Base-by-base conservation (phyloP, 2,329 filamentous ascomycete species). In the Escovopsis sp. region DNA sequence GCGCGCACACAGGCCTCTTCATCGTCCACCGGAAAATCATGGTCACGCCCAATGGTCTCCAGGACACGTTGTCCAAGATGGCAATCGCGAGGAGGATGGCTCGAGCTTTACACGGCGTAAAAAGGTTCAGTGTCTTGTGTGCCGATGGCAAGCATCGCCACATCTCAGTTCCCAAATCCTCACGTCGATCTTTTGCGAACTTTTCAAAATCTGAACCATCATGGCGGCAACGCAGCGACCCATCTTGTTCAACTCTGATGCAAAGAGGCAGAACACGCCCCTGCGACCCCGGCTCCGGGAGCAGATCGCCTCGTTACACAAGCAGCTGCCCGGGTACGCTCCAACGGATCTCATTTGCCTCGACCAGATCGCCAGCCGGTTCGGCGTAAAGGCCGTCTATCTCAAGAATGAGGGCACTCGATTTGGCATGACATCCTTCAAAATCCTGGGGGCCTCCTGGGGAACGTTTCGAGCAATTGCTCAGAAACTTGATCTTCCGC, bases 381-480 rank as follows among this genome's bases (percentile, higher is more conserved):
- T 85, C 0, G 68, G 68, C 0, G 56, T 83, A 10, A 54, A 56
- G 1, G 57, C 63, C 5, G 61, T 87, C 4, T 64, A 76, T 27
- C 48, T 86, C 42, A 88, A 88, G 48, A 72, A 86, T 45, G 81
- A 88, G 52, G 74, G 70, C 19, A 61, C 57, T 35, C 68, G 81
- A 5, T 71, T 84, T 27, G 75, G 76, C 0, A 62, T 87, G 2
- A 78, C 79, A 0, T 69, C 80, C 0, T 88, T 87, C 3, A 90
- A 90, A 54, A 81, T 87, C 31, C 66, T 87, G 0, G 83, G 82
- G 15, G 81, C 82, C 1, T 81, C 77, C 1, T 88, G 79, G 79
- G 79, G 71, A 0, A 65, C 70, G 3, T 77, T 72, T 45, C 66
- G 69, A 6, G 70, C 76, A 12, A 48, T 83, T 6, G 49, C 58